Percentiles rank a stretch among this genome's conserved stretches.
These are phyloP conservation scores for Penicillium frequentans DNA, from an alignment of 2,329 filamentous ascomycete genomes.

Conservation along the genomic window DNA sequence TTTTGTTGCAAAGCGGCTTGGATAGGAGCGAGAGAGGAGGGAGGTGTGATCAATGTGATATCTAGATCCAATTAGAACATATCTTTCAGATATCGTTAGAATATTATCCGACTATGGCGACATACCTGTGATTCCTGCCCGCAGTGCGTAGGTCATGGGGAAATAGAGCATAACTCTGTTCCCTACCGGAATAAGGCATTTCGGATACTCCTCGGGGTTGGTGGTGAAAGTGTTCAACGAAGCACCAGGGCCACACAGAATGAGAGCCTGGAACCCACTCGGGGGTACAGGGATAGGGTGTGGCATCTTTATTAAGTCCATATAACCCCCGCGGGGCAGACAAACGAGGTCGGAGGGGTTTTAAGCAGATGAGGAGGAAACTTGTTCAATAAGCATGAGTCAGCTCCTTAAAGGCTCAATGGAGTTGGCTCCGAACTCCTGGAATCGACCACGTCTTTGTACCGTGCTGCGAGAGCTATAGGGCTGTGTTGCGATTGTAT, in stretches of 20 bases:
- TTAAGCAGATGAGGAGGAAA: background rate
- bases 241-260: conserved; percentile 45
- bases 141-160: conserved; percentile 49
- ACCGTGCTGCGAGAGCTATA: background rate
- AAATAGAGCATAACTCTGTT: conserved; percentile 54
- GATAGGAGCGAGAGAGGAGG: conserved; percentile 43
- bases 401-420: background rate
- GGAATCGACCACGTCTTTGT: background rate
- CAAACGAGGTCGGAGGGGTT: background rate
- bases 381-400: background rate
- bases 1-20: conserved; percentile 51
- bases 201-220: conserved; percentile 42
- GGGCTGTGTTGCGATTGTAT: background rate
- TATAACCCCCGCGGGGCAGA: conserved; percentile 1
- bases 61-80: conserved; percentile 26
- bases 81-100: background rate
- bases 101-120: background rate
- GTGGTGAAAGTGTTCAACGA: conserved; percentile 53
- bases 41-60: conserved; percentile 51
- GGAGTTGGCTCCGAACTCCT: background rate
- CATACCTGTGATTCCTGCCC: conserved; percentile 50
- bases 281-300: conserved; percentile 54
- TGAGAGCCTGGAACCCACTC: conserved; percentile 49
- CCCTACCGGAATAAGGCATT: conserved; percentile 48
- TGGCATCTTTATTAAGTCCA: background rate